phyloP scores from a whole-genome alignment of 345 rosid genomes.

The Salix dunnii region DNA sequence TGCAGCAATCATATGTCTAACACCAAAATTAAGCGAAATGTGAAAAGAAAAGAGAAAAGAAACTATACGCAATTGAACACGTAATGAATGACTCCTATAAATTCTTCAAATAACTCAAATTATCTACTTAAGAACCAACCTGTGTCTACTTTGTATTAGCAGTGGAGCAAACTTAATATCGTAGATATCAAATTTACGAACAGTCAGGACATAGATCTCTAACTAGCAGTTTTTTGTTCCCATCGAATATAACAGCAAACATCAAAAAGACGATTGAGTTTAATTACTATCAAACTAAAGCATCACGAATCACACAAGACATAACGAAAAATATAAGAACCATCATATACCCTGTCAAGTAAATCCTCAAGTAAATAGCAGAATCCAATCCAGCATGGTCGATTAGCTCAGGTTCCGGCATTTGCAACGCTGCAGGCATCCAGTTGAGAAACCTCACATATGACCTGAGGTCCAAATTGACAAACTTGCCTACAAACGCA shows the following conservation, averaged over 20 bases:
- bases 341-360: conserved; percentile 74
- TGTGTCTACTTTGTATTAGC: neutral
- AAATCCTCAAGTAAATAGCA: conserved; percentile 78
- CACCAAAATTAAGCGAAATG: too few relatives aligned
- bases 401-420: conserved; percentile 91
- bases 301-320: neutral
- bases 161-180: too few relatives aligned
- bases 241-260: too few relatives aligned
- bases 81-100: too few relatives aligned
- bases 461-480: conserved; percentile 72
- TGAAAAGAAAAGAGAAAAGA: too few relatives aligned
- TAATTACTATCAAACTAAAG: neutral
- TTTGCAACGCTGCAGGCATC: conserved; percentile 88
- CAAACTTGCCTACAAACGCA: conserved; percentile 59
- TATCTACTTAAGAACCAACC: neutral
- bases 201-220: too few relatives aligned
- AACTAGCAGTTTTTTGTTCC: too few relatives aligned
- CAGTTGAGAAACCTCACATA: conserved; percentile 70
- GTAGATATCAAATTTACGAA: too few relatives aligned
- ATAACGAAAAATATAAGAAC: neutral
- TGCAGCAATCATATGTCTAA: too few relatives aligned
- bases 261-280: neutral
- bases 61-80: too few relatives aligned
- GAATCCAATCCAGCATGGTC: conserved; percentile 94
- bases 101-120: neutral